Evolutionary conservation across 1,284 basidiomycete species (phyloP).

Genomic region (Inonotus obliquus): DNA sequence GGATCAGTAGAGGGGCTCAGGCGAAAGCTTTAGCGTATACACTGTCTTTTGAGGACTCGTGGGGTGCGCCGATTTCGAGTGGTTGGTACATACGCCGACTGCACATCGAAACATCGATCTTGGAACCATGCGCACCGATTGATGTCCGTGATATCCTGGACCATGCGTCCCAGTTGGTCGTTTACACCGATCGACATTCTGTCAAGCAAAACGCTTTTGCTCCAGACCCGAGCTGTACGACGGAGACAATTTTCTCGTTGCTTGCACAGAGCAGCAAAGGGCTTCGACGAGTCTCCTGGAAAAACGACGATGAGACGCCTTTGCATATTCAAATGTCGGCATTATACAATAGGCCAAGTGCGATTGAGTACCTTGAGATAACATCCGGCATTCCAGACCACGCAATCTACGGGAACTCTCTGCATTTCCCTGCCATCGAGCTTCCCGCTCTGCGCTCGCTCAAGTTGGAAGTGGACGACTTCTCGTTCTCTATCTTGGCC

Average conservation of each 20-base stretch:
- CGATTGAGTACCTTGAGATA: conserved; percentile 56
- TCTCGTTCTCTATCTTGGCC: conserved; percentile 59
- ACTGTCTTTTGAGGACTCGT: conserved; percentile 43
- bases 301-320: conserved; percentile 61
- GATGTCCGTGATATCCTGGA: conserved; percentile 64
- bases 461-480: conserved; percentile 65
- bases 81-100: conserved; percentile 57
- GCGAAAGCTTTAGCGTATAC: conserved; percentile 53
- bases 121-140: conserved; percentile 60
- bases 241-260: conserved; percentile 51
- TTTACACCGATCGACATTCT: conserved; percentile 59
- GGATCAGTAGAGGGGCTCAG: conserved; percentile 56
- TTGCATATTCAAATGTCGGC: conserved; percentile 55
- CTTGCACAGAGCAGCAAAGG: conserved; percentile 49
- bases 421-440: conserved; percentile 27
- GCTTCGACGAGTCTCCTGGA: conserved; percentile 59
- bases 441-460: conserved; percentile 59
- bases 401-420: conserved; percentile 24
- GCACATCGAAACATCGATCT: conserved; percentile 63
- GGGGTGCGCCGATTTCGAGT: conserved; percentile 32
- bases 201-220: conserved; percentile 50
- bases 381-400: conserved; percentile 36
- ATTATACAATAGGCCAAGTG: conserved; percentile 44
- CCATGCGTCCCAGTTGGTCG: conserved; percentile 50
- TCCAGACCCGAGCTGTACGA: conserved; percentile 41